A percentile compares a stretch with the other conserved stretches of the same genome.
phyloP scores from a whole-genome alignment of 306 rosid species.

The Trichosanthes cucumerina region DNA sequence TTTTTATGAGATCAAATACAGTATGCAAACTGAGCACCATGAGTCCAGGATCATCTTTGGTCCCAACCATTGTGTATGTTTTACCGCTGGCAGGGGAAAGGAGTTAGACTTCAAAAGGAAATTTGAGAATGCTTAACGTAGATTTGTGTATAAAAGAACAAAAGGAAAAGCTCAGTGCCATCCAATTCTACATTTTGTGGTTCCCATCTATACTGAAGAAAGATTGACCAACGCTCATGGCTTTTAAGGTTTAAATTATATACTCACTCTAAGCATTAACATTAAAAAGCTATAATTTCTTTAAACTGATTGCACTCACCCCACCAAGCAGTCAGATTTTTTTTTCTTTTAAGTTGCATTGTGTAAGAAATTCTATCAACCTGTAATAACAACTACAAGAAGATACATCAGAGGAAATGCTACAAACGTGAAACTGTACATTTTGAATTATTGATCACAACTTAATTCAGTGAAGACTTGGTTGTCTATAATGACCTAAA shows the following conservation, averaged over 20 bases:
- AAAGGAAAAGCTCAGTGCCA: not conserved
- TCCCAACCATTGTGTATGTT: conserved; percentile 60
- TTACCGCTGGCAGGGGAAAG: conserved; percentile 33
- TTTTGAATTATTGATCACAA: not conserved
- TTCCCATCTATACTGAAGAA: not conserved
- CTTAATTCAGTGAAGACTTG: not conserved
- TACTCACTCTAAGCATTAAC: not conserved
- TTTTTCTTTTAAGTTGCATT: not conserved
- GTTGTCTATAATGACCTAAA: not conserved
- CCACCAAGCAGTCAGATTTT: not conserved
- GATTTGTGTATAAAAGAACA: not conserved
- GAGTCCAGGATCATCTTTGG: conserved; percentile 55
- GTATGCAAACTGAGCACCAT: conserved; percentile 56
- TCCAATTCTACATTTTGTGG: not conserved
- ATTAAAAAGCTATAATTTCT: not conserved
- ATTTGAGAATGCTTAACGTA: not conserved
- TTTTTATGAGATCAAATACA: conserved; percentile 39
- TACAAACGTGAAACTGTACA: not conserved
- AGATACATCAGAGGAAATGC: not conserved
- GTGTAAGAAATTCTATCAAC: not conserved
- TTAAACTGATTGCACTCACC: not conserved
- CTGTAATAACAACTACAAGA: not conserved
- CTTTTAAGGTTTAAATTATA: not conserved
- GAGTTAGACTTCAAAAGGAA: conserved; percentile 1
- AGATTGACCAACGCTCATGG: not conserved